A percentile compares a stretch with the other conserved stretches of the same genome.
phyloP scores from a whole-genome alignment of 1,284 basidiomycete species.

The Marasmius oreades region DNA sequence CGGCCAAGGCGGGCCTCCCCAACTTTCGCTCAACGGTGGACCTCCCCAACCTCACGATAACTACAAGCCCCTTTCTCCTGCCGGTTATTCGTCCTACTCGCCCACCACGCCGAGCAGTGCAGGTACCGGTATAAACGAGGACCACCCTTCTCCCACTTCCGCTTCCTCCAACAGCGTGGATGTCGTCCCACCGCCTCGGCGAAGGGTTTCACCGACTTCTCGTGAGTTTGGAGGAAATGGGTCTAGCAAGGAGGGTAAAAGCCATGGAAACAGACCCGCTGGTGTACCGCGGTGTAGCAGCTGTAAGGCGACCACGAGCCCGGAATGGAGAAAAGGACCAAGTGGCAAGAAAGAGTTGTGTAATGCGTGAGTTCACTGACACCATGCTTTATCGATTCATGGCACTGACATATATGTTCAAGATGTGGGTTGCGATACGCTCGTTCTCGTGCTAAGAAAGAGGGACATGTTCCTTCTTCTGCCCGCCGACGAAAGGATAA shows the following conservation, averaged over 20 bases:
- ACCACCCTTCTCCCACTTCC: conserved; percentile 11
- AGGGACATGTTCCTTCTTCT: conserved; percentile 37
- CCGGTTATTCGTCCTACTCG: conserved; percentile 8
- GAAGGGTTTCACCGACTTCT: conserved; percentile 36
- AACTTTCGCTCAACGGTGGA: conserved; percentile 8
- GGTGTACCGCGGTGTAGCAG: conserved; percentile 77
- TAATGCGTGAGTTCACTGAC: conserved; percentile 72
- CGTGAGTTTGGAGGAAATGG: conserved; percentile 11
- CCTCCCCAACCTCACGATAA: conserved; percentile 8
- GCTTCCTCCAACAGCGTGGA: conserved; percentile 30
- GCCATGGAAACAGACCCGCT: conserved; percentile 56
- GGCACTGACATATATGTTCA: conserved; percentile 22
- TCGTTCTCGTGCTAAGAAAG: conserved; percentile 79
- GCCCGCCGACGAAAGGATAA: conserved; percentile 40
- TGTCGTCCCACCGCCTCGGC: conserved; percentile 60
- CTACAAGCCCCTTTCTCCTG: conserved; percentile 11
- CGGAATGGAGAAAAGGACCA: conserved; percentile 93
- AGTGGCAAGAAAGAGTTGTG: conserved; percentile 90
- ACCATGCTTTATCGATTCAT: conserved; percentile 22
- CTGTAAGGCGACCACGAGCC: conserved; percentile 82
- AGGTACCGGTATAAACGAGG: conserved; percentile 3
- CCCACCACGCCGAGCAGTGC: conserved; percentile 7
- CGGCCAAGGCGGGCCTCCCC: conserved; percentile 1
- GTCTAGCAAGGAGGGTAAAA: conserved; percentile 27
- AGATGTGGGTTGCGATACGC: conserved; percentile 81